Conservation (phyloP, 164 flowering plant species). For the Tetrastigma voinierianum region DNA sequence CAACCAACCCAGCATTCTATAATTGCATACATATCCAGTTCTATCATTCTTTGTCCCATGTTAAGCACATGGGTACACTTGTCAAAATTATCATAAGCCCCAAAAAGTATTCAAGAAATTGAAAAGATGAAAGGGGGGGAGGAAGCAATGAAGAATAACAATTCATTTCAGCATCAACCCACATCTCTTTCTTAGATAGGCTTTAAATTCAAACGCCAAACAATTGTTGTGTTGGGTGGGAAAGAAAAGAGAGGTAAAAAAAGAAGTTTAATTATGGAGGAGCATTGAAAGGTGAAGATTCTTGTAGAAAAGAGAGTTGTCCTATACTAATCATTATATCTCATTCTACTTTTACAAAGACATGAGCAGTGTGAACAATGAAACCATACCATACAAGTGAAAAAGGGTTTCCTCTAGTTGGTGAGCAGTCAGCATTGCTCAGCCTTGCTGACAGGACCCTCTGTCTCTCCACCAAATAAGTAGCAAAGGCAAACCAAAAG, state of each 20-base stretch:
- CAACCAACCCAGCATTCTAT: too few relatives aligned
- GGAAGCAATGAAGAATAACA: slow-evolving; percentile 8
- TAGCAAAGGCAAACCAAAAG: slow-evolving; percentile 18
- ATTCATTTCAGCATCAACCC: slow-evolving; percentile 14
- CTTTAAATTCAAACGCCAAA: slow-evolving; percentile 21
- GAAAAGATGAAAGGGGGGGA: neutral
- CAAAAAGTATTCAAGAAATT: neutral
- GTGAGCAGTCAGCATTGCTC: slow-evolving; percentile 45
- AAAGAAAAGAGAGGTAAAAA: slow-evolving; percentile 15
- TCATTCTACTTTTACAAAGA: slow-evolving; percentile 31
- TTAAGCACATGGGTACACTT: too few relatives aligned
- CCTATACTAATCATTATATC: slow-evolving; percentile 52
- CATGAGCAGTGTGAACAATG: slow-evolving; percentile 31
- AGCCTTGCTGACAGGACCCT: slow-evolving; percentile 39
- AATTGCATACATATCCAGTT: too few relatives aligned
- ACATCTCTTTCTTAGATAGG: neutral
- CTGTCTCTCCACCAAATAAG: slow-evolving; percentile 30
- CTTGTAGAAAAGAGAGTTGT: slow-evolving; percentile 45
- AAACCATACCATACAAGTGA: slow-evolving; percentile 38
- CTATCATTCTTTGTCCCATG: too few relatives aligned
- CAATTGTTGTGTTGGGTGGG: slow-evolving; percentile 18
- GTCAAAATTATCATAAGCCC: neutral
- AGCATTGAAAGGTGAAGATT: slow-evolving; percentile 51
- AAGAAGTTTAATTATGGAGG: slow-evolving; percentile 28
- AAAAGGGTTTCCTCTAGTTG: slow-evolving; percentile 34